Percentiles rank a stretch among this genome's conserved stretches.
Evolutionary conservation across 1,284 basidiomycete genomes (phyloP).

Genomic region (Ceratobasidium sp.): DNA sequence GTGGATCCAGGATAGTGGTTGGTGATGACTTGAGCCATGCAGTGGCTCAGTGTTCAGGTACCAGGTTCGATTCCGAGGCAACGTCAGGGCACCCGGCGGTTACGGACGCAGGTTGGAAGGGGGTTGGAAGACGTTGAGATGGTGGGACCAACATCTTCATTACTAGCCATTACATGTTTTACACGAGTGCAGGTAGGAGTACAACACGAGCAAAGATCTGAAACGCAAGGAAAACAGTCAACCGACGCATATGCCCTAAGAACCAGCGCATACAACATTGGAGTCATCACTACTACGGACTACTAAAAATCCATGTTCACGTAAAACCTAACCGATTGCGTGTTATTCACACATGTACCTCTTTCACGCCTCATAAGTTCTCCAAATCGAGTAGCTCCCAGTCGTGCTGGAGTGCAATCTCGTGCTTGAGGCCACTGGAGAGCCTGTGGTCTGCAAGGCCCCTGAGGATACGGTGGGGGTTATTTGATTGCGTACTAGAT

Average conservation of each 20-base stretch:
- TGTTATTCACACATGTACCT: neutral
- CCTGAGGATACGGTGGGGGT: constrained; percentile 25
- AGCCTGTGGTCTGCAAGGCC: neutral
- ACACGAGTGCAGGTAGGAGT: neutral
- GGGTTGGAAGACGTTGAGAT: neutral
- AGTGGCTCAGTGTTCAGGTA: constrained; percentile 16
- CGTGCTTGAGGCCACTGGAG: neutral
- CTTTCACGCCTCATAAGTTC: neutral
- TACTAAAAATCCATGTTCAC: too few species aligned
- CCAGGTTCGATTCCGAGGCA: neutral
- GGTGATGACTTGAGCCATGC: neutral
- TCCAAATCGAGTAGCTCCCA: constrained; percentile 22
- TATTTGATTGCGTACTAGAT: constrained; percentile 21
- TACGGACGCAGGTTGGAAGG: neutral
- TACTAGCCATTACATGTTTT: neutral
- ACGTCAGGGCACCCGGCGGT: neutral
- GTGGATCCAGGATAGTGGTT: neutral
- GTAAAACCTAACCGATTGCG: too few species aligned
- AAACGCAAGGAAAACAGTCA: neutral
- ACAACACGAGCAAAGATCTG: neutral
- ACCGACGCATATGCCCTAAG: neutral
- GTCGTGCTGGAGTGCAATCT: constrained; percentile 9
- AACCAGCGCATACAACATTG: neutral
- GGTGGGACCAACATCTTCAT: neutral
- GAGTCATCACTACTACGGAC: neutral